Evolutionary conservation across 495 filamentous ascomycete species (phyloP).

Genomic region (Daldinia bambusicola): DNA sequence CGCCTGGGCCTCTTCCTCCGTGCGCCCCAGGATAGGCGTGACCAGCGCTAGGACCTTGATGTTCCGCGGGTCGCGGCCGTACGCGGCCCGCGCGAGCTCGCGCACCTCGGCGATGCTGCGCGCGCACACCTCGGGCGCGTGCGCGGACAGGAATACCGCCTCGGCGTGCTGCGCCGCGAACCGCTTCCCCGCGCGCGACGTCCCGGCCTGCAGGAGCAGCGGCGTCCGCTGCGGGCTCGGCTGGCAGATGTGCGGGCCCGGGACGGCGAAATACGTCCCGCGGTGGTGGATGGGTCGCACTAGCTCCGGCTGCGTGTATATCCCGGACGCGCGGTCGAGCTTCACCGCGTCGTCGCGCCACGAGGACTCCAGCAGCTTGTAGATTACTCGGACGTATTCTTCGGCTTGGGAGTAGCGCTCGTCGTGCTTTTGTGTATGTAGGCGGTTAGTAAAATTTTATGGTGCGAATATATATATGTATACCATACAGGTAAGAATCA

Average conservation of each 20-base stretch:
- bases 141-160: conserved; percentile 64
- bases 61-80: conserved; percentile 58
- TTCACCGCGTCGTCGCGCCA: conserved; percentile 75
- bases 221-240: conserved; percentile 74
- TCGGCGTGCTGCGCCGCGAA: conserved; percentile 74
- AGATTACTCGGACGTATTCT: conserved; percentile 74
- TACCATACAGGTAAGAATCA: too few species aligned
- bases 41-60: conserved; percentile 65
- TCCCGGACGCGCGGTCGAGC: conserved; percentile 62
- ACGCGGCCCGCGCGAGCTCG: conserved; percentile 52
- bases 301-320: conserved; percentile 68
- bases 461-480: too few species aligned
- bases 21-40: conserved; percentile 61
- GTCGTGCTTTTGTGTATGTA: conserved; percentile 62
- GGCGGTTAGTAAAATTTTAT: neutral
- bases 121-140: conserved; percentile 57
- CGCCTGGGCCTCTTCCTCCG: conserved; percentile 63
- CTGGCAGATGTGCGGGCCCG: conserved; percentile 71
- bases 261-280: conserved; percentile 73
- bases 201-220: conserved; percentile 72
- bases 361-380: conserved; percentile 75
- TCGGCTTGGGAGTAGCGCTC: conserved; percentile 73
- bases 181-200: conserved; percentile 68
- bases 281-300: conserved; percentile 73
- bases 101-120: conserved; percentile 64